Percentiles rank a stretch among this genome's conserved stretches.
Conservation (phyloP, 164 flowering plant genomes). For the Aristolochia californica region DNA sequence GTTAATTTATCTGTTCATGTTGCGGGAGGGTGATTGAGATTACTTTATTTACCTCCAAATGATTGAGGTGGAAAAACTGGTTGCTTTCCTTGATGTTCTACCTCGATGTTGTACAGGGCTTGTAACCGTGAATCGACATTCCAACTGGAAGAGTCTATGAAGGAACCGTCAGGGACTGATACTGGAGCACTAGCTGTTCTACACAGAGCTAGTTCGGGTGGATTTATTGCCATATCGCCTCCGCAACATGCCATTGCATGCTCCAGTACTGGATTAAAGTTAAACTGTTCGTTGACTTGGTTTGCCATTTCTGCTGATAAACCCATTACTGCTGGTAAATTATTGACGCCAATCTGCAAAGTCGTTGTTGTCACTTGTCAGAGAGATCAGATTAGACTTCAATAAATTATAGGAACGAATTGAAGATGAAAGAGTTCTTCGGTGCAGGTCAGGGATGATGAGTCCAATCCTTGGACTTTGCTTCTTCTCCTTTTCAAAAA, state of each 20-base stretch:
- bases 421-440: too few species aligned
- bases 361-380: too few species aligned
- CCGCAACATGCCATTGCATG: conserved; percentile 33
- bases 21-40: too few species aligned
- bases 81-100: conserved; percentile 44
- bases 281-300: conserved; percentile 29
- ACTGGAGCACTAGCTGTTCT: conserved; percentile 57
- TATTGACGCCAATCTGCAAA: conserved; percentile 14
- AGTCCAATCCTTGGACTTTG: too few species aligned
- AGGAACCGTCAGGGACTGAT: conserved; percentile 36
- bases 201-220: conserved; percentile 37
- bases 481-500: too few species aligned
- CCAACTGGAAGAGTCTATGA: conserved; percentile 53
- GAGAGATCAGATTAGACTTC: too few species aligned
- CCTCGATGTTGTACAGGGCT: conserved; percentile 38
- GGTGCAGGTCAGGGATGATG: too few species aligned
- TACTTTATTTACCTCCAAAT: conserved; percentile 16
- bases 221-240: conserved; percentile 34
- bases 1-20: too few species aligned
- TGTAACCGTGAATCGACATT: conserved; percentile 42
- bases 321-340: conserved; percentile 32
- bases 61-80: conserved; percentile 37
- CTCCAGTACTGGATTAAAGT: conserved; percentile 38
- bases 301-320: too few species aligned
- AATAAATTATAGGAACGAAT: too few species aligned